These are phyloP conservation scores for Massarina eburnea DNA, from an alignment of 2,329 filamentous ascomycete genomes.

Conservation along the genomic window DNA sequence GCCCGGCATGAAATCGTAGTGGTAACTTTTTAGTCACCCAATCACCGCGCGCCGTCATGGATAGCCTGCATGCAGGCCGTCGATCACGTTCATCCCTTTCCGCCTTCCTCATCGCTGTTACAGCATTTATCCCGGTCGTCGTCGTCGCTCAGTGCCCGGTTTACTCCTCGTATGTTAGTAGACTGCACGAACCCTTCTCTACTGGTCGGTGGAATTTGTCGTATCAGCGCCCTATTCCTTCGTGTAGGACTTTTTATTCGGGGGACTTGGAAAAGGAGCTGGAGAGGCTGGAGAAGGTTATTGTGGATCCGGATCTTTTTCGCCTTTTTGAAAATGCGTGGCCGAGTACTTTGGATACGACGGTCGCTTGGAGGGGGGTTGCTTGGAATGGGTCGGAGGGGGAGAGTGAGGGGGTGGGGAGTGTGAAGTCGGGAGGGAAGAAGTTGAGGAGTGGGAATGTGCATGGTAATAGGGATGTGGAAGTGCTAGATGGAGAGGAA, in stretches of 20 bases:
- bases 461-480: background rate
- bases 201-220: conserved; percentile 46
- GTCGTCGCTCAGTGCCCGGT: conserved; percentile 45
- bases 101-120: no score
- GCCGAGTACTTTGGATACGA: conserved; percentile 76
- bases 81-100: no score
- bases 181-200: conserved; percentile 46
- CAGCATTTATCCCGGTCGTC: conserved; percentile 5
- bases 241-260: conserved; percentile 50
- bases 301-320: conserved; percentile 61
- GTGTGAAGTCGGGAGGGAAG: background rate
- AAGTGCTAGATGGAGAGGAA: background rate
- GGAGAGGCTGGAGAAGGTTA: conserved; percentile 35
- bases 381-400: conserved; percentile 49
- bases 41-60: no score
- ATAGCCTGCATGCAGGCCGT: no score
- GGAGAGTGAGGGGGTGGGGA: background rate
- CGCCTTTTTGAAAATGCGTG: conserved; percentile 72
- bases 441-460: background rate
- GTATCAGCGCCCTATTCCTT: conserved; percentile 46
- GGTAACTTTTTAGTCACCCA: no score
- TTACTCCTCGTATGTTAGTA: conserved; percentile 44
- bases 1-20: no score
- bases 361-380: conserved; percentile 67
- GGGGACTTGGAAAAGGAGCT: conserved; percentile 46